Evolutionary conservation across 2,329 filamentous ascomycete genomes (phyloP).

Genomic region (Alternaria metachromatica): DNA sequence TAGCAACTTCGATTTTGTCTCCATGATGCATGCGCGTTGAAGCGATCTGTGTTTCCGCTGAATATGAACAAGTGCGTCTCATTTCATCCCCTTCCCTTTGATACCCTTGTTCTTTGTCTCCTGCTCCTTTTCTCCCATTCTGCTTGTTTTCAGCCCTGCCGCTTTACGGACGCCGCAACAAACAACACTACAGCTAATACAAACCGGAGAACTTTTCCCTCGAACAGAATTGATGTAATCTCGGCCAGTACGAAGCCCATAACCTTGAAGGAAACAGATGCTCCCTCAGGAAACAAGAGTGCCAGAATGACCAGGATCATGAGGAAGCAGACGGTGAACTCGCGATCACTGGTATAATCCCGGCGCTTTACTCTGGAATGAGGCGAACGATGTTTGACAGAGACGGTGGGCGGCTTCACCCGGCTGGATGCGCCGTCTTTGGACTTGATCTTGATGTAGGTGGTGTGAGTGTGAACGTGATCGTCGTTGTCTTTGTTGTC

Average conservation of each 20-base stretch:
- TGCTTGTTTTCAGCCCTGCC: not conserved
- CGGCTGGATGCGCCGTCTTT: not conserved
- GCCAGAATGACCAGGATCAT: not conserved
- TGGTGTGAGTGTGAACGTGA: not conserved
- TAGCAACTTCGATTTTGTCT: not conserved
- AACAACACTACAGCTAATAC: not conserved
- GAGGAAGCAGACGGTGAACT: not conserved
- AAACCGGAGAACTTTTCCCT: not conserved
- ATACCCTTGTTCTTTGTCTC: not conserved
- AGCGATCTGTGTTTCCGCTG: not conserved
- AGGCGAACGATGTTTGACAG: not conserved
- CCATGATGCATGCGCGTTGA: not conserved
- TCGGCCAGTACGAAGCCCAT: not conserved
- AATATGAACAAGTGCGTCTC: not conserved
- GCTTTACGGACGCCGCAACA: too few species aligned
- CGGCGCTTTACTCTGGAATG: not conserved
- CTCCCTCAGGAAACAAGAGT: rapidly evolving
- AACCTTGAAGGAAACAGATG: not conserved
- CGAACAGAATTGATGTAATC: not conserved
- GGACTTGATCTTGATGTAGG: not conserved
- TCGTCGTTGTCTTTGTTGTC: not conserved
- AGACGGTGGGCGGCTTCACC: not conserved
- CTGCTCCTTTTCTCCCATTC: not conserved
- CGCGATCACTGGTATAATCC: not conserved
- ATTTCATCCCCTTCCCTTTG: not conserved